Base-by-base conservation (phyloP, 768 basidiomycete genomes). In the Mycena leptocephala region DNA sequence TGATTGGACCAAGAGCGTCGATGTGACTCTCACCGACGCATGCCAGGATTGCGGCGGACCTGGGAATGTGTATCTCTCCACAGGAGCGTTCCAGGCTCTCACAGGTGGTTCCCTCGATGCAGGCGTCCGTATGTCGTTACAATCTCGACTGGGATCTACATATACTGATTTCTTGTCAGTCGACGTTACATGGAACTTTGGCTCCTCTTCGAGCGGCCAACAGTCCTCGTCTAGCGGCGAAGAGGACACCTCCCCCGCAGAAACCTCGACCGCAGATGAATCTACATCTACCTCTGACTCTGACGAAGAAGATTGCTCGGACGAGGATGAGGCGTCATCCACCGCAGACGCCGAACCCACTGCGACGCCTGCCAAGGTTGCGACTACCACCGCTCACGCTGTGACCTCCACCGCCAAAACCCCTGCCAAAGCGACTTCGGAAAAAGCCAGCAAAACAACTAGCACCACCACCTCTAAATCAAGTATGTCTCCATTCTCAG, bases 131-230 rank as follows among this genome's bases (percentile, higher is more conserved):
- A 46, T 74, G 79, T 75, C 2, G 16, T 20, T 28, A 28, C 43
- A 16, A 61, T 39, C 61, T 18, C 20, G 11, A 71, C 33, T 61
- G 41, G 56, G 30, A 62, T 66, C 28, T 46, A 8, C 37, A 35
- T 24, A 41, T 72, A 20, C 59, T 75, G 28, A 69, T 35, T 43
- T 6, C 30, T 67, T 62, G 56, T 39, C 41, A 79, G 78, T 79
- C 32, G 71, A 70, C 73, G 76, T 79, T 53, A 70, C 64, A 56
- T 79, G 78, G 78, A 69, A 73, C 37, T 77, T 79, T 37, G 76
- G 32, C 41, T 69, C 72, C 28, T 48, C 33, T 18, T 51, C 65
- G 66, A 22, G 28, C 46, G 39, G 28, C 20, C n/a, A n/a, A n/a
- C n/a, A n/a, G 65, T 28, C 35, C 18, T 55, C 67, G 1, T 32